Evolutionary conservation across 2,329 filamentous ascomycete genomes (phyloP).

Genomic region (Aspergillus ochraceus): DNA sequence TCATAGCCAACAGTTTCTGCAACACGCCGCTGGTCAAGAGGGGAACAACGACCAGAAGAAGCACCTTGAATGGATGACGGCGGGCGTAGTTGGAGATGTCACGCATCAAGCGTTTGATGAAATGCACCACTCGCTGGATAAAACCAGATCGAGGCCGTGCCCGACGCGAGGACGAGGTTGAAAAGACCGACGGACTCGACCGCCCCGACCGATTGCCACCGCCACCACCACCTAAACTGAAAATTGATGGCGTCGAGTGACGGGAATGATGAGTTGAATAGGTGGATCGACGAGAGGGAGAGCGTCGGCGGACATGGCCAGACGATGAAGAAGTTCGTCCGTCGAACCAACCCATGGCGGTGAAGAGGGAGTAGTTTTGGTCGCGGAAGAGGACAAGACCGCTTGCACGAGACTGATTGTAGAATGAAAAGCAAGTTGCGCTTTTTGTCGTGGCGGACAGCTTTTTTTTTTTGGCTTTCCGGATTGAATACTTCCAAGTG

Average conservation of each 20-base stretch:
- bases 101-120: slow-evolving; percentile 75
- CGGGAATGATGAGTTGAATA: slow-evolving; percentile 40
- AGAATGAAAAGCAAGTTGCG: neutral
- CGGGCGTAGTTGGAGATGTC: slow-evolving; percentile 81
- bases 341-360: slow-evolving; percentile 50
- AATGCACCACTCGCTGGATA: slow-evolving; percentile 69
- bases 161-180: slow-evolving; percentile 72
- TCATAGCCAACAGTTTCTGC: slow-evolving; percentile 71
- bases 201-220: slow-evolving; percentile 29
- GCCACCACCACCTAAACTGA: slow-evolving; percentile 36
- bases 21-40: slow-evolving; percentile 81
- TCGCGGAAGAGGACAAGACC: neutral
- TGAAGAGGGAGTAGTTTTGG: neutral
- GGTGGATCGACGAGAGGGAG: slow-evolving; percentile 34
- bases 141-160: slow-evolving; percentile 76
- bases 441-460: neutral
- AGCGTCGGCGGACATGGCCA: slow-evolving; percentile 33
- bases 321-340: slow-evolving; percentile 34
- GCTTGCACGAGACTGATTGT: neutral
- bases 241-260: slow-evolving; percentile 48
- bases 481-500: neutral
- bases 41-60: slow-evolving; percentile 83
- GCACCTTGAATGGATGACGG: slow-evolving; percentile 81
- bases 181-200: slow-evolving; percentile 50
- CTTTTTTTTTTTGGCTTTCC: neutral